Evolutionary conservation across 257 asterid species (phyloP), one percentile per base, ranked within the genome.

Genomic region (Scutellaria galericulata): DNA sequence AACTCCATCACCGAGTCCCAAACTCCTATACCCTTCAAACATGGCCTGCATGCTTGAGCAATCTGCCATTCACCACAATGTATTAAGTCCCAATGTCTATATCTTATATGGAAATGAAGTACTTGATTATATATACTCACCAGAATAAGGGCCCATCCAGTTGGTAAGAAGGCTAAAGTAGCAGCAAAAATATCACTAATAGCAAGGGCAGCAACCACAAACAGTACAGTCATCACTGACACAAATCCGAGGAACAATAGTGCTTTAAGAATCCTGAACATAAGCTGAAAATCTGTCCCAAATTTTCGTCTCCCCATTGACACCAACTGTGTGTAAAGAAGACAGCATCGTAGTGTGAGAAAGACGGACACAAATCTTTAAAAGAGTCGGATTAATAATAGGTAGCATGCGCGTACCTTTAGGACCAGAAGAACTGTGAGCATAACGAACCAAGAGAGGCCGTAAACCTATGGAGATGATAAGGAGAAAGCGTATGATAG

Each of bases 1-100:
- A 74, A 45, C 31, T 74, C 78, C 78, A 74, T 74, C 61, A 74
- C 78, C 2, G 78, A 74, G 24, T 45, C 78, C 78, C 78, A 74
- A 7, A 39, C 61, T 7, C 78, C 78, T 3, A 74, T 74, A 0
- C 73, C 35, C 67, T 54, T 74, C 67, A 74, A 11, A 13, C 66
- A 65, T 4, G 72, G 67, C 18, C 67, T 53, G 73, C 78, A 74
- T 55, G 78, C 78, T 55, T 74, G 78, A 45, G 60, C 59, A 54
- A 74, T 74, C 78, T 73, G 77, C 77, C n/a, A 71, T 48, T 47
- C 7, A 6, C 8, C 37, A 31, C 4, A 31, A 31, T 31, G 4
- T 31, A 0, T 2, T 31, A 31, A 31, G 37, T 31, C 37, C 37
- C 37, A 3, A 1, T 31, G 4, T 31, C 37, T 31, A 31, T 31